Evolutionary conservation across 2,329 filamentous ascomycete species (phyloP).

Genomic region (Rutstroemia sp.): DNA sequence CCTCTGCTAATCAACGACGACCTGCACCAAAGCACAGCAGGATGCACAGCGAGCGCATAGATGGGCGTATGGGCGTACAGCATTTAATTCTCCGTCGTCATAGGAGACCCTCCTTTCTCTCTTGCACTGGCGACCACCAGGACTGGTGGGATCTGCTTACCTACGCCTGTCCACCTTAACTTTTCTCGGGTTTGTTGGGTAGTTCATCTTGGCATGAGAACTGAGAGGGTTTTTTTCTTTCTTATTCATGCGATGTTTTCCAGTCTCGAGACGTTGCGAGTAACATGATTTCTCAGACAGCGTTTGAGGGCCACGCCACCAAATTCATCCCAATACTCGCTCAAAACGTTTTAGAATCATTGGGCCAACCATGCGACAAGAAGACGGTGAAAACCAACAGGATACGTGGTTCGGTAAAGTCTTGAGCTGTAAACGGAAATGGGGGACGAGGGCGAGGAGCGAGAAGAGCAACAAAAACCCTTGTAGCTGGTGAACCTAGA

Average conservation of each 20-base stretch:
- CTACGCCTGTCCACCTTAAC: neutral
- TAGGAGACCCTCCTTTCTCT: neutral
- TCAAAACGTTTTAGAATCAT: neutral
- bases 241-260: conserved; percentile 3
- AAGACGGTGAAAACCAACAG: too few species aligned
- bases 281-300: conserved; percentile 1
- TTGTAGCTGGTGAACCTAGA: too few species aligned
- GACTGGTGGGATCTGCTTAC: neutral
- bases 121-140: neutral
- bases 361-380: too few species aligned
- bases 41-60: conserved; percentile 1
- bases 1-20: neutral
- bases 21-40: neutral
- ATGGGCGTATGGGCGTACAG: too few species aligned
- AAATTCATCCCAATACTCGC: neutral
- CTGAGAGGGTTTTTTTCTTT: neutral
- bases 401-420: too few species aligned
- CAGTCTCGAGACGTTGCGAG: conserved; percentile 7
- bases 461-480: too few species aligned
- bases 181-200: neutral
- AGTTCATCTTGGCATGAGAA: neutral
- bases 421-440: too few species aligned
- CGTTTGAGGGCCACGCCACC: neutral
- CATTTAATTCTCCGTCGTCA: neutral
- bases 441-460: too few species aligned